These are phyloP conservation scores for Xylaria nigripes DNA, from an alignment of 495 filamentous ascomycete genomes.

Conservation along the genomic window DNA sequence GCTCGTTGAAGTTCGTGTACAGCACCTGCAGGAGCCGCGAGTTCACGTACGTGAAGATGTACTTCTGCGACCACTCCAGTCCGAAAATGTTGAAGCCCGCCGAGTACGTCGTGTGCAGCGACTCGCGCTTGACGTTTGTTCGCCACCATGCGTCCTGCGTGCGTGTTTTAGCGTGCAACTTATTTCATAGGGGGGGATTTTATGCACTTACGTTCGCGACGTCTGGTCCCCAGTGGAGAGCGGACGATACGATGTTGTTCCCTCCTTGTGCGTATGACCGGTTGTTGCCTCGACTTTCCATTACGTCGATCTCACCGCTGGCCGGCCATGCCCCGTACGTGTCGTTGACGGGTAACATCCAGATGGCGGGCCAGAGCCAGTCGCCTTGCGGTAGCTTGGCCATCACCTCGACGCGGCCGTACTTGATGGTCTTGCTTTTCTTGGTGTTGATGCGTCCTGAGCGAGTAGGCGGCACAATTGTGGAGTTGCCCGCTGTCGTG, in stretches of 20 bases:
- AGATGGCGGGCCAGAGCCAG: conserved; percentile 89
- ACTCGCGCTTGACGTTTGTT: conserved; percentile 64
- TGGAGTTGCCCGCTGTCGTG: conserved; percentile 59
- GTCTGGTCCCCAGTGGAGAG: conserved; percentile 73
- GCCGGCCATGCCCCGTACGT: conserved; percentile 70
- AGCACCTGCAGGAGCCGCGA: conserved; percentile 69
- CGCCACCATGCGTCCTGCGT: conserved; percentile 63
- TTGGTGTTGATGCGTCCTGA: conserved; percentile 72
- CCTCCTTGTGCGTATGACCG: conserved; percentile 65
- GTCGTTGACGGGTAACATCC: conserved; percentile 72
- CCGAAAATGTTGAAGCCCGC: conserved; percentile 63
- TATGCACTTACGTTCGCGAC: conserved; percentile 24
- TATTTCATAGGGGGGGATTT: background rate
- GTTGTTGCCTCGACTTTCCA: conserved; percentile 73
- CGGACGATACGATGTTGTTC: conserved; percentile 73
- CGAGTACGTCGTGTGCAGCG: conserved; percentile 71
- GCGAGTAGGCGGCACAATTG: conserved; percentile 68
- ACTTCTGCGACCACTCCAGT: conserved; percentile 80
- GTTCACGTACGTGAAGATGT: conserved; percentile 81
- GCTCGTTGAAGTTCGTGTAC: conserved; percentile 65
- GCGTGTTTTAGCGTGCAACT: background rate
- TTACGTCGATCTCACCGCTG: conserved; percentile 82
- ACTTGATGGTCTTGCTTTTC: conserved; percentile 61
- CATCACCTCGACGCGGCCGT: conserved; percentile 71
- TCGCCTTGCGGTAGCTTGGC: conserved; percentile 68